phyloP scores from a whole-genome alignment of 2,329 filamentous ascomycete species.

The Ascosphaera aggregata region DNA sequence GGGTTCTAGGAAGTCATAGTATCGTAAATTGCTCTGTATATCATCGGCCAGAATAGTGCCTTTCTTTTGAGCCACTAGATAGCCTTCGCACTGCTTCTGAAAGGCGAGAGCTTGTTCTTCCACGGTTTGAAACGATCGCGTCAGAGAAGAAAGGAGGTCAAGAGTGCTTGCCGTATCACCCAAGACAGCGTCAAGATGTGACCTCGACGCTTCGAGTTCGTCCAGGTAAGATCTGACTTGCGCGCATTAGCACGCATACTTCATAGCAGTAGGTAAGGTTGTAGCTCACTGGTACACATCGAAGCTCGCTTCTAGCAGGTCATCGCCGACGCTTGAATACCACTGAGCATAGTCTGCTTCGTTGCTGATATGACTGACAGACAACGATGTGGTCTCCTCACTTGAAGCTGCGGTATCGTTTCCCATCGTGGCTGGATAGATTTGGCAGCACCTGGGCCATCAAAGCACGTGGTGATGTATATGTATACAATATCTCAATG shows the following conservation, averaged over 20 bases:
- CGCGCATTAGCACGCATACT: constrained; percentile 1
- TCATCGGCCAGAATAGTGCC: constrained; percentile 60
- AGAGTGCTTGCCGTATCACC: constrained; percentile 55
- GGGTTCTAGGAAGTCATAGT: constrained; percentile 82
- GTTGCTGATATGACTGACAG: constrained; percentile 24
- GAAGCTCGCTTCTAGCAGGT: constrained; percentile 59
- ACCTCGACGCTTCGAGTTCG: constrained; percentile 57
- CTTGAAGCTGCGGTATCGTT: background rate
- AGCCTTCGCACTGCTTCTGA: constrained; percentile 71
- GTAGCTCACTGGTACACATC: constrained; percentile 51
- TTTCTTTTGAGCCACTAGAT: constrained; percentile 59
- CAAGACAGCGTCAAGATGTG: constrained; percentile 59
- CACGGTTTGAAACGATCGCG: constrained; percentile 67
- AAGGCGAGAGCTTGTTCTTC: constrained; percentile 85
- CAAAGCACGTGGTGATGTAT: no score
- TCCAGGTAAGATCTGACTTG: constrained; percentile 45
- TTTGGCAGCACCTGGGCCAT: no score
- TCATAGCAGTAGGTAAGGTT: background rate
- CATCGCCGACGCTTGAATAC: constrained; percentile 36
- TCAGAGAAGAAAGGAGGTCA: constrained; percentile 51
- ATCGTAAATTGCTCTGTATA: constrained; percentile 74
- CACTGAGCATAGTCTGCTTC: constrained; percentile 35
- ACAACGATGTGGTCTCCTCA: background rate
- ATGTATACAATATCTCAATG: no score
- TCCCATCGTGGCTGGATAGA: background rate